These are phyloP conservation scores for Elsinoe australis DNA, from an alignment of 2,329 filamentous ascomycete species.

Conservation along the genomic window DNA sequence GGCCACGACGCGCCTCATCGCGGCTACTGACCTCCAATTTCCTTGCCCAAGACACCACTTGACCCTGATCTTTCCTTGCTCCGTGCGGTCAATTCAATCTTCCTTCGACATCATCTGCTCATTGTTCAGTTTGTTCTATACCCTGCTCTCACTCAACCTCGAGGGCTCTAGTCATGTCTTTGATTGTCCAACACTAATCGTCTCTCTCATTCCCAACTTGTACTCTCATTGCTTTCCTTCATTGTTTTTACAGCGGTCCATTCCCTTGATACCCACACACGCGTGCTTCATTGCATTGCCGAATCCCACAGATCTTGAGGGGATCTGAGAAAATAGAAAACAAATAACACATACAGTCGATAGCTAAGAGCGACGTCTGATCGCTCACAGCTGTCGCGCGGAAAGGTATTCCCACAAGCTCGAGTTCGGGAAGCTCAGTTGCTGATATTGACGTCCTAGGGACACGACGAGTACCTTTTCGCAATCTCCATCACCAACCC, in stretches of 20 bases:
- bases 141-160: not conserved
- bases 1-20: not conserved
- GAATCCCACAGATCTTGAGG: not conserved
- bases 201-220: conserved; percentile 10
- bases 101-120: not conserved
- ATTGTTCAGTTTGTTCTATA: not conserved
- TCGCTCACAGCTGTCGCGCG: conserved; percentile 19
- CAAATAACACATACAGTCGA: conserved; percentile 10
- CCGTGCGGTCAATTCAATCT: not conserved
- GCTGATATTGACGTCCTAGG: not conserved
- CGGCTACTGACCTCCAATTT: not conserved
- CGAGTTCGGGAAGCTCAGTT: not conserved
- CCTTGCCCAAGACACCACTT: not conserved
- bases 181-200: conserved; percentile 8
- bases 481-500: conserved; percentile 5
- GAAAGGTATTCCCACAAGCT: not conserved
- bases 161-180: conserved; percentile 15
- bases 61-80: not conserved
- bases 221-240: conserved; percentile 10
- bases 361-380: conserved; percentile 17
- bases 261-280: conserved; percentile 8
- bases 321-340: not conserved
- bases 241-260: conserved; percentile 8
- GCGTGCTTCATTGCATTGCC: conserved; percentile 15
- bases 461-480: conserved; percentile 12